Base-by-base conservation (phyloP, 2,329 filamentous ascomycete species). In the Pochonia chlamydosporia region DNA sequence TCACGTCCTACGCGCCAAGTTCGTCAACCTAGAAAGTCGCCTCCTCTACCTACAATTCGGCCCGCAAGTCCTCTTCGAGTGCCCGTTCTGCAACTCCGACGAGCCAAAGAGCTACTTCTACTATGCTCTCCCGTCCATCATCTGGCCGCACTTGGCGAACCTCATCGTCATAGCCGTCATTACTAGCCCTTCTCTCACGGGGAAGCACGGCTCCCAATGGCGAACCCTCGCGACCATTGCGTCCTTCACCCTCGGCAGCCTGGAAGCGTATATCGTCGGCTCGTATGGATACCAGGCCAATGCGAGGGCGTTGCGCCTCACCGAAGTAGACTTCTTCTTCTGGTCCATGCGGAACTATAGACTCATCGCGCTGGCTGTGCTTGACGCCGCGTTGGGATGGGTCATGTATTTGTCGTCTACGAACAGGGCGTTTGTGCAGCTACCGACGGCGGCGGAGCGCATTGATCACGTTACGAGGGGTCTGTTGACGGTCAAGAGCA, bases 41-140 rank as follows among this genome's bases (percentile, higher is more conserved):
- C 77, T 93, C 49, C 73, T 95, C 7, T 97, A 96, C 69, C 75
- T 95, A 44, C 82, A 86, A 49, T 95, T 82, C 66, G 93, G 93
- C 3, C 88, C 90, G 0, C 74, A 79, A 28, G 81, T 84, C 8
- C 64, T 97, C 31, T 73, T 83, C 20, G 74, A 81, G 49, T 97
- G 91, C 64, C 77, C 81, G n/a, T 96, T 95, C 70, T 96, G 91
- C 76, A 74, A 71, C 43, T 69, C 80, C n/a, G 83, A 87, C 49
- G 81, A 87, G 41, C 76, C 81, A 5, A 72, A 71, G 31, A 81
- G 78, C 36, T 96, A 90, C 70, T 76, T 95, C 42, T 78, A 87
- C 63, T 97, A 95, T 68, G 84, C 87, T 13, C 67, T 95, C 0
- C 87, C 92, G 0, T 74, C 80, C 23, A 70, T 95, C 7, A 59